Evolutionary conservation across 441 rosid species (phyloP).

Genomic region (Melastoma candidum): DNA sequence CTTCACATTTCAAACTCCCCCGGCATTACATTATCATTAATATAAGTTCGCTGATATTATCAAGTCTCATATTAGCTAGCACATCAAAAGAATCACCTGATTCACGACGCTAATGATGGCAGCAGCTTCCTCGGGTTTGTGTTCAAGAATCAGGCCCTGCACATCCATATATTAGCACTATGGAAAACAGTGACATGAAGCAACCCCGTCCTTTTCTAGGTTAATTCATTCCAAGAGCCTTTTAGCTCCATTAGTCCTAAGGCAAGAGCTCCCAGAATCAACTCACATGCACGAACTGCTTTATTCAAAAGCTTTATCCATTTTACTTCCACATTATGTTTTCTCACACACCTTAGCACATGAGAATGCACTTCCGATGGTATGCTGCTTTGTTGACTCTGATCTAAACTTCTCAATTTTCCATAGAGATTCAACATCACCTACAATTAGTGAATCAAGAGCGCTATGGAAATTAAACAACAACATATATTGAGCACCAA

Average conservation of each 20-base stretch:
- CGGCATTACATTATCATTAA: no score
- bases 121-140: slow-evolving; percentile 67
- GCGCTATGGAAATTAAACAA: slow-evolving; percentile 2
- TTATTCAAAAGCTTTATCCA: not conserved
- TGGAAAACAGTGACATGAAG: not conserved
- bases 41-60: no score
- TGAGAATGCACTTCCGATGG: slow-evolving; percentile 52
- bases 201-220: no score
- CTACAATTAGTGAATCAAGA: slow-evolving; percentile 26
- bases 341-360: slow-evolving; percentile 60
- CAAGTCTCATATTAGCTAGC: no score
- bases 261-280: no score
- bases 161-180: slow-evolving; percentile 5
- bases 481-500: slow-evolving; percentile 1
- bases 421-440: slow-evolving; percentile 66
- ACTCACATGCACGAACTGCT: no score
- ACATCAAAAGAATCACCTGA: slow-evolving; percentile 32
- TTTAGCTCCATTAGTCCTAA: no score
- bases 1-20: no score
- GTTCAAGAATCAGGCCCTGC: slow-evolving; percentile 70
- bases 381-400: slow-evolving; percentile 46
- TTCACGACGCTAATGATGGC: slow-evolving; percentile 47
- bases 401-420: slow-evolving; percentile 65
- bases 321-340: not conserved
- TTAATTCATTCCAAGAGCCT: no score